Conservation (phyloP, 352 stramenopile genomes). For the Plasmopara muralis region DNA sequence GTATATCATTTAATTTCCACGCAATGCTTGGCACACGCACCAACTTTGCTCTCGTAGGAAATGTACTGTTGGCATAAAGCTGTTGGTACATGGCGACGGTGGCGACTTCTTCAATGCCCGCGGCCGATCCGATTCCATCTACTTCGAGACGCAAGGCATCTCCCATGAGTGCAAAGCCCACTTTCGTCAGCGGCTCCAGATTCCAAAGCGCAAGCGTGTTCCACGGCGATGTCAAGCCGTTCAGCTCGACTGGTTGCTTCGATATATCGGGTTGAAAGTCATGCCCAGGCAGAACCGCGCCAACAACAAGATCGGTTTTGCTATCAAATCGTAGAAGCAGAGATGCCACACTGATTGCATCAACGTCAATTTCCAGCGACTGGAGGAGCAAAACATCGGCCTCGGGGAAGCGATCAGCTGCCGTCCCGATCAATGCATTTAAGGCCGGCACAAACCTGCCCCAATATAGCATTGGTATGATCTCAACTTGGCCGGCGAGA, state of each 20-base stretch:
- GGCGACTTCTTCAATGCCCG: slow-evolving; percentile 89
- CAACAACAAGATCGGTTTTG: slow-evolving; percentile 82
- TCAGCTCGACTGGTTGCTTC: slow-evolving; percentile 51
- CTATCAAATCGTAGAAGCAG: slow-evolving; percentile 65
- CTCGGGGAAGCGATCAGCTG: slow-evolving; percentile 45
- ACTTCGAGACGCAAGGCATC: slow-evolving; percentile 67
- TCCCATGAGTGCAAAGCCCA: slow-evolving; percentile 87
- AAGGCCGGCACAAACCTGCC: slow-evolving; percentile 93
- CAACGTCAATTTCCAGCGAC: slow-evolving; percentile 87
- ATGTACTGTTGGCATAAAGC: slow-evolving; percentile 41
- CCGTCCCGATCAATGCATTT: slow-evolving; percentile 87
- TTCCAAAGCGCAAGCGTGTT: slow-evolving; percentile 96
- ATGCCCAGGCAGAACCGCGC: slow-evolving; percentile 84
- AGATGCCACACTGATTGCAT: slow-evolving; percentile 38
- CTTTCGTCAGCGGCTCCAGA: slow-evolving; percentile 80
- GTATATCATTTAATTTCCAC: slow-evolving; percentile 75
- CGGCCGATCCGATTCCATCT: slow-evolving; percentile 28
- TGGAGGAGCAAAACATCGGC: slow-evolving; percentile 74
- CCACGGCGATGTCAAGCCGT: slow-evolving; percentile 89
- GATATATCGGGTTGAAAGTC: slow-evolving; percentile 27
- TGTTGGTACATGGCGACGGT: slow-evolving; percentile 90
- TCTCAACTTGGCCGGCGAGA: slow-evolving; percentile 27
- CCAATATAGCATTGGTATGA: slow-evolving; percentile 93
- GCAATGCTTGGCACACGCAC: slow-evolving; percentile 63
- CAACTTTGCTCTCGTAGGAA: slow-evolving; percentile 71